Percentiles rank a stretch among this genome's conserved stretches.
Conservation (phyloP, 2,329 filamentous ascomycete genomes). For the Talaromyces sp. region DNA sequence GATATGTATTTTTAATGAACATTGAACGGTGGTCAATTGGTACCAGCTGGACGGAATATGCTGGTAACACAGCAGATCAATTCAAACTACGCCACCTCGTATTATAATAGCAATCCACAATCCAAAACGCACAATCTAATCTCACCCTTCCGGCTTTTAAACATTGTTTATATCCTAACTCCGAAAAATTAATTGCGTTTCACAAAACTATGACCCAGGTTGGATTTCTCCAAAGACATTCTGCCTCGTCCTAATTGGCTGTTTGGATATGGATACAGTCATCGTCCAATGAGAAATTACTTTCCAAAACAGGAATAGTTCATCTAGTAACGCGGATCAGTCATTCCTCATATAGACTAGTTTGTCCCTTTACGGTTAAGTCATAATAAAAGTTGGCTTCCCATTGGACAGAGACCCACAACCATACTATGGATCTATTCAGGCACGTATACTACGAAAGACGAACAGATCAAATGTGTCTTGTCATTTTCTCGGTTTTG, state of each 20-base stretch:
- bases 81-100: not conserved
- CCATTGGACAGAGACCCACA: not conserved
- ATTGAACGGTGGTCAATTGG: too few relatives aligned
- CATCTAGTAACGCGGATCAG: not conserved
- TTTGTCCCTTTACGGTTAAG: not conserved
- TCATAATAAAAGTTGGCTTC: not conserved
- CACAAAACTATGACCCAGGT: not conserved
- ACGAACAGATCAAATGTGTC: not conserved
- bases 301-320: not conserved
- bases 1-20: too few relatives aligned
- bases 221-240: too few relatives aligned
- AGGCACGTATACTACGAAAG: not conserved
- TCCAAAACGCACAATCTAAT: not conserved
- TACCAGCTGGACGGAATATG: not conserved
- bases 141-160: not conserved
- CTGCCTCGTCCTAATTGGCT: not conserved
- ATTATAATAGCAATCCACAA: not conserved
- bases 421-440: not conserved
- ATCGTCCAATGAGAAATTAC: not conserved
- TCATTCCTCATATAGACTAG: not conserved
- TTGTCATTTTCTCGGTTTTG: not conserved
- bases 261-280: not conserved
- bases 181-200: not conserved
- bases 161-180: not conserved
- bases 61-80: not conserved